Evolutionary conservation across 129 eudicot species (phyloP), one percentile per base, ranked within the genome.

Genomic region (Cynara cardunculus): DNA sequence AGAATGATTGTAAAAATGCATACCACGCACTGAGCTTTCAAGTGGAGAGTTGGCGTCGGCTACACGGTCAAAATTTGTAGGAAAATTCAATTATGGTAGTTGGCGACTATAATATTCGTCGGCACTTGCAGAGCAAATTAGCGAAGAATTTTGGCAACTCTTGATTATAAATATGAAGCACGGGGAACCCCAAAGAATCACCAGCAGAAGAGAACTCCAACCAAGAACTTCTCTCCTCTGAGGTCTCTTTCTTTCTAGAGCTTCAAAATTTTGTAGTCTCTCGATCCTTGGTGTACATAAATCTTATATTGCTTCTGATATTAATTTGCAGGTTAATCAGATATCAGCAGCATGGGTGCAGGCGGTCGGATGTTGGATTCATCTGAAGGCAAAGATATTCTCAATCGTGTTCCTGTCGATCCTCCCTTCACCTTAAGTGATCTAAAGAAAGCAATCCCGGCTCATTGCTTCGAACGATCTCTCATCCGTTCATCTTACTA

Each of bases 401-500:
- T 87, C 8, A 65, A 82, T 59, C 88, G 90, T 44, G 91, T 79
- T 41, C 91, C 83, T 8, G 53, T 76, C 6, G 80, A 85, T 68
- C 91, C 91, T 7, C 87, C 88, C 5, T 88, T 88, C 86, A 71
- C 87, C 21, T 73, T 85, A 61, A 80, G 89, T 9, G 89, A 88
- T 26, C 16, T 88, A 21, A 85, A 85, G 76, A 88, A 79, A 80
- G 87, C 87, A 34, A 88, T 88, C 24, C 91, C 91, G 4, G 83
- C 91, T 4, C 89, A 88, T 28, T 88, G 89, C 26, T 88, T 87
- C 75, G 65, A 87, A 34, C 87, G 91, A 28, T 87, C 91, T 0
- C 46, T 82, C 65, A 74, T 87, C 72, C 88, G 87, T 28, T 87
- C 91, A 8, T 85, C 79, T 28, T 89, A 88, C 67, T 89, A 89